Percentiles rank a stretch among this genome's conserved stretches.
These are phyloP conservation scores for Aspergillus mulundensis DNA, from an alignment of 495 filamentous ascomycete species.

Conservation along the genomic window DNA sequence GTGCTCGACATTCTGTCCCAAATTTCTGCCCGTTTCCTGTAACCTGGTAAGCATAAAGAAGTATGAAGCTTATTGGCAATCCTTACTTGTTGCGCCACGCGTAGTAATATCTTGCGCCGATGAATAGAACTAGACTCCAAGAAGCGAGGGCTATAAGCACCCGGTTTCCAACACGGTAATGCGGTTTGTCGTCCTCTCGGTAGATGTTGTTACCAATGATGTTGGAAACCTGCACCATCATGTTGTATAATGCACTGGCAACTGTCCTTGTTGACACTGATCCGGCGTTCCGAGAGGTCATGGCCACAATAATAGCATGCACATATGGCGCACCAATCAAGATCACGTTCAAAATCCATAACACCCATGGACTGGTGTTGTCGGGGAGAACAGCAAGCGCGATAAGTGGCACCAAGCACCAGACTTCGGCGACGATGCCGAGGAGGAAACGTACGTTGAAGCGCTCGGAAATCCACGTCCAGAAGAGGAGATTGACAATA, in stretches of 20 bases:
- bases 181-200: constrained; percentile 58
- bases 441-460: constrained; percentile 52
- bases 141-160: constrained; percentile 54
- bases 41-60: constrained; percentile 5
- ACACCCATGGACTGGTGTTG: constrained; percentile 44
- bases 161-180: constrained; percentile 63
- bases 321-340: constrained; percentile 58
- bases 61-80: not conserved
- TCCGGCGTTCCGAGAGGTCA: constrained; percentile 64
- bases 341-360: constrained; percentile 49
- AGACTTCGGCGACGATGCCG: constrained; percentile 48
- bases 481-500: constrained; percentile 39
- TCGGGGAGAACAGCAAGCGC: constrained; percentile 42
- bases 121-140: constrained; percentile 53
- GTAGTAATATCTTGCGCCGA: constrained; percentile 60
- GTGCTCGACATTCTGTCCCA: constrained; percentile 59
- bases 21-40: constrained; percentile 37
- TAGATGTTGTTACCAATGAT: constrained; percentile 68
- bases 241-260: constrained; percentile 65
- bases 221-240: constrained; percentile 63
- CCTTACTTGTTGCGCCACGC: constrained; percentile 54
- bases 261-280: constrained; percentile 64
- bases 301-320: constrained; percentile 64
- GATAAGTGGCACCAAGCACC: constrained; percentile 53
- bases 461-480: constrained; percentile 52